Percentiles rank a stretch among this genome's conserved stretches.
phyloP scores from a whole-genome alignment of 148 eudicot genomes.

The Pharnaceum exiguum region DNA sequence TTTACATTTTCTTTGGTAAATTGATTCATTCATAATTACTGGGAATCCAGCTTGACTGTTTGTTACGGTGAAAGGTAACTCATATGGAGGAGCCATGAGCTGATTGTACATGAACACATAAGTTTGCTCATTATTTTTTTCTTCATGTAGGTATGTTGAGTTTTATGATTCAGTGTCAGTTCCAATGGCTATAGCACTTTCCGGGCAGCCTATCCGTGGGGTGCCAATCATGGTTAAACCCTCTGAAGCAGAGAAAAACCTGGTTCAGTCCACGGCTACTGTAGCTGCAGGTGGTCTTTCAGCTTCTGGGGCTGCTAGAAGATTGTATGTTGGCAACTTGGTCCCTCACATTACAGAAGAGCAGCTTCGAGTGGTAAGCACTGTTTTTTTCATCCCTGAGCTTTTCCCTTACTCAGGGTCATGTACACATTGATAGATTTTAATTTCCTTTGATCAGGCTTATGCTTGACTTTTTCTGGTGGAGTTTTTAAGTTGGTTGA shows the following conservation, averaged over 20 bases:
- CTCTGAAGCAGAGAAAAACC: slow-evolving; percentile 95
- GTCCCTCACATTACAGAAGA: slow-evolving; percentile 72
- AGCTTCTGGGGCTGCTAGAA: slow-evolving; percentile 70
- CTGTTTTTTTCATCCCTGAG: not conserved
- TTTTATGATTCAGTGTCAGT: slow-evolving; percentile 91
- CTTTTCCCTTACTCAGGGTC: not conserved
- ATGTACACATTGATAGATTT: too few species aligned
- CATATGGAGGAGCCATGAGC: too few species aligned
- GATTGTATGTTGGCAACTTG: slow-evolving; percentile 82
- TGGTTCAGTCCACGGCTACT: slow-evolving; percentile 62
- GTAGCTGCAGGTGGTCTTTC: slow-evolving; percentile 45
- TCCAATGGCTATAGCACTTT: slow-evolving; percentile 95
- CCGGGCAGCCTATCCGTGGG: slow-evolving; percentile 87
- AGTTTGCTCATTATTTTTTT: not conserved
- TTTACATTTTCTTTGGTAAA: too few species aligned
- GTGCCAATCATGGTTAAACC: slow-evolving; percentile 96
- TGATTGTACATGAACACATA: not conserved
- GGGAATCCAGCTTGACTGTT: too few species aligned
- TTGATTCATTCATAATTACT: too few species aligned
- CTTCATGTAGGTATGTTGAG: slow-evolving; percentile 70
- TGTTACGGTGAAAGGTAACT: too few species aligned
- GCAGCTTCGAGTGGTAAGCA: slow-evolving; percentile 79
- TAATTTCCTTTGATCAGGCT: not conserved
- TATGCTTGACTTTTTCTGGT: too few species aligned
- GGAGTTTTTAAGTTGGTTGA: too few species aligned